A percentile compares a stretch with the other conserved stretches of the same genome.
Evolutionary conservation across 2,329 filamentous ascomycete species (phyloP).

Genomic region (Xylariaceae sp.): DNA sequence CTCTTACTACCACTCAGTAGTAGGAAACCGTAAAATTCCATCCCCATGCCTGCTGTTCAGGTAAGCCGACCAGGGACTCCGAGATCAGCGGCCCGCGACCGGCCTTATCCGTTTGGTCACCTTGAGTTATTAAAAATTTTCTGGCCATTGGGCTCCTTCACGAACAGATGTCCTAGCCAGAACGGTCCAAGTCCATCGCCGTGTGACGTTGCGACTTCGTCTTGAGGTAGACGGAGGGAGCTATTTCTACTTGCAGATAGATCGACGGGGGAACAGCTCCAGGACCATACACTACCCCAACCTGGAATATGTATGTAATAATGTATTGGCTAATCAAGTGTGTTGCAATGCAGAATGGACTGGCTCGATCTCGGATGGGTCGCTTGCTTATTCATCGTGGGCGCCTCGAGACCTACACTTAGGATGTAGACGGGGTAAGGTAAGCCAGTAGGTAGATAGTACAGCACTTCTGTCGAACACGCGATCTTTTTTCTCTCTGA

Average conservation of each 20-base stretch:
- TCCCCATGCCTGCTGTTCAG: neutral
- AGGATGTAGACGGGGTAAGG: constrained; percentile 9
- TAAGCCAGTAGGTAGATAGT: constrained; percentile 1
- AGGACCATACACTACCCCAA: neutral
- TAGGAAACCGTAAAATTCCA: neutral
- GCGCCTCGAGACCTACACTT: constrained; percentile 3
- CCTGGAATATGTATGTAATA: constrained; percentile 1
- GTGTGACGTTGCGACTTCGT: neutral
- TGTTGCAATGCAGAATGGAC: constrained; percentile 4
- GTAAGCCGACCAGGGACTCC: neutral
- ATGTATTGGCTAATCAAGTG: constrained; percentile 1
- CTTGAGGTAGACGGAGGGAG: neutral
- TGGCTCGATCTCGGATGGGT: constrained; percentile 12
- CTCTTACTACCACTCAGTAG: neutral
- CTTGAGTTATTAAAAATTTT: neutral
- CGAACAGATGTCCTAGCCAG: constrained; percentile 1
- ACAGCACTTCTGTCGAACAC: constrained; percentile 10
- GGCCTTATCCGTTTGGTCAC: constrained; percentile 3
- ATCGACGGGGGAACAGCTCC: neutral
- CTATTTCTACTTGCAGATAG: neutral
- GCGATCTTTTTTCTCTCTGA: neutral
- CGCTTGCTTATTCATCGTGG: constrained; percentile 4
- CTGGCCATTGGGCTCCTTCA: constrained; percentile 1
- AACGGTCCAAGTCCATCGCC: neutral
- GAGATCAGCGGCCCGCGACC: neutral